Evolutionary conservation across 2,329 filamentous ascomycete species (phyloP), one percentile per base, ranked within the genome.

Genomic region (Claviceps purpurea): DNA sequence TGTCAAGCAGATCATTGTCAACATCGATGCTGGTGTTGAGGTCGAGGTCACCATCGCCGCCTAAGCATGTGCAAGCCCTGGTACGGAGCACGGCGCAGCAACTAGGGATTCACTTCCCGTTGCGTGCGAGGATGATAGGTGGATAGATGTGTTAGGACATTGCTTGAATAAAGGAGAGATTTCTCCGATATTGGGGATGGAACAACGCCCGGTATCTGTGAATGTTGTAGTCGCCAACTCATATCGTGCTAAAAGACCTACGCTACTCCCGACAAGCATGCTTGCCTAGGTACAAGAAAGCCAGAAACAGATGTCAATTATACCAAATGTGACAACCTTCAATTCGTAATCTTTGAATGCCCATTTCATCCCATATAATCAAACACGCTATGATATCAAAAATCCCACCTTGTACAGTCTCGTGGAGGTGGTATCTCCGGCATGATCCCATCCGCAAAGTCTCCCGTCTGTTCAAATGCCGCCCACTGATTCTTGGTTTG

Each of bases 1-100:
- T 62, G 87, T 94, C 77, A 94, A 94, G 85, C 85, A 89, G 76
- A 90, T 93, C 79, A 93, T 93, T 71, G 86, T 93, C 79, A 94
- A 93, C 79, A 93, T 93, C 72, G 87, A 93, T 78, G 87, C 87
- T 61, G 87, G 87, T 77, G 87, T 93, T 68, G 87, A 93, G 80
- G 87, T 93, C 64, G 87, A 93, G 80, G 87, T 93, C 65, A 93
- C 87, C 70, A 93, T 93, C 69, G 87, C 87, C 69, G 86, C 87
- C 70, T 89, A 86, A 76, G 61, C 56, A 60, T 14, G 37, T 13
- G 41, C 49, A 39, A 44, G 41, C 18, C 38, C 14, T 16, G 47
- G 39, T 26, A 41, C 8, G 42, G 38, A 18, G 6, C 10, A 18
- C 11, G 4, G 13, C 42, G 13, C 42, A 16, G 43, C 24, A 11